Evolutionary conservation across 179 eudicot species (phyloP), one percentile per base, ranked within the genome.

Genomic region (Beta macrorhiza): DNA sequence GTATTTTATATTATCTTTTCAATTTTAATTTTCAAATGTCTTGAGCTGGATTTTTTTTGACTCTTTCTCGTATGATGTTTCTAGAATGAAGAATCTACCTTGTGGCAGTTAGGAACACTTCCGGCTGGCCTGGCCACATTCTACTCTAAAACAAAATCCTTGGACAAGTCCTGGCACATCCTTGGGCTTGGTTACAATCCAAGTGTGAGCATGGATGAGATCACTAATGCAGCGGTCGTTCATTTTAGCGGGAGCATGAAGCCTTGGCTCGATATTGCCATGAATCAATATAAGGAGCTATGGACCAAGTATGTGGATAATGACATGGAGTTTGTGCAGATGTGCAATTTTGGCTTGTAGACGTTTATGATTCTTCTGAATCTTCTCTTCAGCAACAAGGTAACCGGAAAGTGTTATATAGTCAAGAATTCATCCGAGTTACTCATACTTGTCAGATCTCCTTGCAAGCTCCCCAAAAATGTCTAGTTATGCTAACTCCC

Each of bases 221-320:
- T 93, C 42, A 82, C 85, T 47, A 91, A 91, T 71, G 97, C 96
- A 77, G 94, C 96, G 37, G 97, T 93, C 63, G 88, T 93, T 70
- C 97, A 92, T 86, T 93, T 87, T 85, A 93, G 91, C 7, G 97
- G 97, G 78, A 92, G 91, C 86, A 92, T 93, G 97, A 93, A 93
- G 77, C 97, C 98, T 22, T 93, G 98, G 98, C 97, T 93, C 1
- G 98, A 93, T 86, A 93, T 93, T 86, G 97, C 93, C 42, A 84
- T 93, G 88, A 92, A 89, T 86, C 92, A 91, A 72, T 93, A 86
- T 76, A 91, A 91, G 90, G 86, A 91, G 79, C 89, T 93, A 7
- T 93, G 98, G 98, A 87, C 92, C 12, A 92, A 91, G 83, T 92
- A 93, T 55, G 90, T 92, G 55, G 93, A 93, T 81, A 85, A 89